Base-by-base conservation (phyloP, 2,329 filamentous ascomycete species). In the Cyphellophora attinorum region DNA sequence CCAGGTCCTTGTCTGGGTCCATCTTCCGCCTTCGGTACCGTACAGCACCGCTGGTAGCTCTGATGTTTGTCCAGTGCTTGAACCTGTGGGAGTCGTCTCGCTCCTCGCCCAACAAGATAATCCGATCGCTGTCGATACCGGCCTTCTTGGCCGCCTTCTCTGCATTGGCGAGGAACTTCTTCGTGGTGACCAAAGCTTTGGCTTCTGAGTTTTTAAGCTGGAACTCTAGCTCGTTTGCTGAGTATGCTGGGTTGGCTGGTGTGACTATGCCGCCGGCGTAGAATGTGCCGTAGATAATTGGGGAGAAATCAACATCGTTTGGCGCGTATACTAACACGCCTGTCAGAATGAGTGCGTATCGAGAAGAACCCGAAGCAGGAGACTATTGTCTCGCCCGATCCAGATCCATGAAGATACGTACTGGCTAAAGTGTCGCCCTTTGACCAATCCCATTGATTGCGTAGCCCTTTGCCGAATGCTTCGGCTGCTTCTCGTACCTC, bases 161-260 rank as follows among this genome's bases (percentile, higher is more conserved):
- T 1, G 81, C 85, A 8, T 69, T 69, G 5, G 73, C 58, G 2
- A 94, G 65, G 41, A 81, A 71, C 0, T 76, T 60, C 16, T 71
- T 57, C 50, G 93, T 84, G 0, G 89, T 95, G 17, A 81, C 72
- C 6, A 95, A 58, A 1, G 72, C 84, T 51, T 78, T 83, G 27
- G 84, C 83, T 1, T 74, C 72, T 0, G 80, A 80, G 56, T 93
- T 82, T 49, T 75, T 74, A 42, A 96, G 70, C 61, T 95, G 88
- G 51, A 83, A 86, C 4, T 81, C 76, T 18, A 96, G 69, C 59
- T 96, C 89, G 6, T 85, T 77, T 10, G 72, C 73, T 1, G 83
- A 93, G 59, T 94, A 94, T 3, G 76, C 76, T 14, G 88, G 88
- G 52, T 95, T 95, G 3, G 85, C 85, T 0, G 88, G 85, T 11